A percentile compares a stretch with the other conserved stretches of the same genome.
Evolutionary conservation across 1,284 basidiomycete species (phyloP).

Genomic region (Somion occarium): DNA sequence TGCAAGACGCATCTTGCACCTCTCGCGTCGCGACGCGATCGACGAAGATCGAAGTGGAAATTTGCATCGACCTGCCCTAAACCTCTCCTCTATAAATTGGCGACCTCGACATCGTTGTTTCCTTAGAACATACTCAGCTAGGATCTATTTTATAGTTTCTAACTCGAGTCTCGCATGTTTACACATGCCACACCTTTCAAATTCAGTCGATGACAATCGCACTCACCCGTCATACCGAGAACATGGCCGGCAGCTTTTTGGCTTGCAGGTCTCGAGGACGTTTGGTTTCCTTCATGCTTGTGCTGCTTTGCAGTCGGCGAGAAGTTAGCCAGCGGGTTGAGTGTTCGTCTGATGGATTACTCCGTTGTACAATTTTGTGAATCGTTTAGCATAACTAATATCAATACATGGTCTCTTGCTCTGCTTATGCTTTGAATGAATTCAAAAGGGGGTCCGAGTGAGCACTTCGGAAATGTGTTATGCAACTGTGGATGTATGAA

Average conservation of each 20-base stretch:
- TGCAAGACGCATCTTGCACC: background rate
- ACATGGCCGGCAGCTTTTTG: constrained; percentile 41
- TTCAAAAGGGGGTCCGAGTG: too few species aligned
- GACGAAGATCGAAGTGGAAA: background rate
- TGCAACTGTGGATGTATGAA: too few species aligned
- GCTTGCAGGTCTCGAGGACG: constrained; percentile 28
- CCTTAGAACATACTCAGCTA: constrained; percentile 81
- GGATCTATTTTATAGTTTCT: constrained; percentile 88
- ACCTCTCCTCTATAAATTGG: constrained; percentile 31
- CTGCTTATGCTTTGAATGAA: too few species aligned
- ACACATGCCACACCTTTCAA: constrained; percentile 77
- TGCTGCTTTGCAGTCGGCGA: constrained; percentile 26
- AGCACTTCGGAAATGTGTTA: too few species aligned
- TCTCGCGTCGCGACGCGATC: background rate
- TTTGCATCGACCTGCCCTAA: constrained; percentile 17
- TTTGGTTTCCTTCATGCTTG: constrained; percentile 1
- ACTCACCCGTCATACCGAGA: constrained; percentile 69
- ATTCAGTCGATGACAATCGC: constrained; percentile 58
- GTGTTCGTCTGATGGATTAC: constrained; percentile 18
- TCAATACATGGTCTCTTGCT: too few species aligned
- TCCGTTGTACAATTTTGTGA: background rate
- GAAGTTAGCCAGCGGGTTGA: constrained; percentile 3
- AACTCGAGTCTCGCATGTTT: constrained; percentile 86
- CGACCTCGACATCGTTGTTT: constrained; percentile 23
- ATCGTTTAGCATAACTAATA: too few species aligned